Conservation (phyloP, 2,329 filamentous ascomycete genomes). For the Nigrograna mackinnonii region DNA sequence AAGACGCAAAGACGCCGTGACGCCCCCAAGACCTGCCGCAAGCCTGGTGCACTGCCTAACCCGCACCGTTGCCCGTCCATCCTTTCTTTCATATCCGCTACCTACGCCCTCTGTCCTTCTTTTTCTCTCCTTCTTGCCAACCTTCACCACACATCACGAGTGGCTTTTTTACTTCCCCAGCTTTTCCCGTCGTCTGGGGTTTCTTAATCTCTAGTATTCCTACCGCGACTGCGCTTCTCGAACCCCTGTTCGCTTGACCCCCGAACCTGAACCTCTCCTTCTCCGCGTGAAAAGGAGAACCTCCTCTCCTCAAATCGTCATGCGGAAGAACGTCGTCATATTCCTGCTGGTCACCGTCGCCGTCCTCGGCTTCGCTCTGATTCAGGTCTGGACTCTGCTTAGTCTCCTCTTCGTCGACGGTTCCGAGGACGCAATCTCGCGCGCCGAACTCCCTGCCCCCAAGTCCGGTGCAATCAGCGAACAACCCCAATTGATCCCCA, state of each 20-base stretch:
- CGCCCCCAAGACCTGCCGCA: not conserved
- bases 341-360: conserved; percentile 68
- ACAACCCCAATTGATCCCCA: conserved; percentile 67
- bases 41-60: conserved; percentile 2
- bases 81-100: conserved; percentile 3
- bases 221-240: not conserved
- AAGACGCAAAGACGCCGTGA: too few relatives aligned
- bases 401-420: conserved; percentile 71
- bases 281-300: not conserved
- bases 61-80: not conserved
- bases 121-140: not conserved
- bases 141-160: not conserved
- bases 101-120: not conserved
- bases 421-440: conserved; percentile 67
- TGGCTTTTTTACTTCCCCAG: not conserved
- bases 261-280: conserved; percentile 1
- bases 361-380: conserved; percentile 66
- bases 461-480: conserved; percentile 63
- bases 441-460: conserved; percentile 67
- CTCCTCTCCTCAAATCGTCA: conserved; percentile 37
- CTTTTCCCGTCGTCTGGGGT: not conserved
- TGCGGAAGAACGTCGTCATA: conserved; percentile 64
- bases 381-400: conserved; percentile 72
- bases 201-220: too few relatives aligned
- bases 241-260: not conserved